Evolutionary conservation across 257 asterid genomes (phyloP), one percentile per base, ranked within the genome.

Genomic region (Rauvolfia tetraphylla): DNA sequence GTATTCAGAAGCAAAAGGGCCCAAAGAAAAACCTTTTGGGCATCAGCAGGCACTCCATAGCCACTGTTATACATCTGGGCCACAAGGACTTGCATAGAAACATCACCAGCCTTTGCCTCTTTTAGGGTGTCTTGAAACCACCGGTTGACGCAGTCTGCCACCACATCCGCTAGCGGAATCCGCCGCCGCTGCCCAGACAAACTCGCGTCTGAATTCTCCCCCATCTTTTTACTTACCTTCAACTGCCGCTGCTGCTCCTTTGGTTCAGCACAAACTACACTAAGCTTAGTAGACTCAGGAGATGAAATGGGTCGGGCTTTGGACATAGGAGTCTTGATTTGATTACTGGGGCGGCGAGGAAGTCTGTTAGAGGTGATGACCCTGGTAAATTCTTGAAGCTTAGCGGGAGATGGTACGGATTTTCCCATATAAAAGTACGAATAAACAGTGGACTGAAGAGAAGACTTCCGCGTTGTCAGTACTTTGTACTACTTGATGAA

Each of bases 21-120:
- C 46, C 59, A 77, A 78, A 14, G 27, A 79, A 80, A 75, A 72
- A 78, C 99, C 99, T 85, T 91, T 58, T 88, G 91, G 62, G 80
- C 85, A 82, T 95, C 94, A 74, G 59, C 84, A 2, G 89, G 82
- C 38, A 91, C 87, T 49, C 99, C 99, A 81, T 90, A 95, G 36
- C 99, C 99, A 76, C 91, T 88, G 58, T 68, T 78, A 87, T 93
- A 95, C 99, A 95, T 95, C 98, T 95, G 98, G 69, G 97, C 97
- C 75, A 91, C 96, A 67, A 95, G 96, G 72, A 95, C 96, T 87
- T 95, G 99, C 99, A 95, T 95, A 66, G 83, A 78, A 51, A 69
- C 77, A 68, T 93, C 96, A 33, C 99, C 99, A 46, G 87, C 86
- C 79, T 89, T 90, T 81, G 99, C 99, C 82, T 95, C 98, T 86